These are phyloP conservation scores for Lantana camara DNA, from an alignment of 257 asterid species.

Conservation along the genomic window DNA sequence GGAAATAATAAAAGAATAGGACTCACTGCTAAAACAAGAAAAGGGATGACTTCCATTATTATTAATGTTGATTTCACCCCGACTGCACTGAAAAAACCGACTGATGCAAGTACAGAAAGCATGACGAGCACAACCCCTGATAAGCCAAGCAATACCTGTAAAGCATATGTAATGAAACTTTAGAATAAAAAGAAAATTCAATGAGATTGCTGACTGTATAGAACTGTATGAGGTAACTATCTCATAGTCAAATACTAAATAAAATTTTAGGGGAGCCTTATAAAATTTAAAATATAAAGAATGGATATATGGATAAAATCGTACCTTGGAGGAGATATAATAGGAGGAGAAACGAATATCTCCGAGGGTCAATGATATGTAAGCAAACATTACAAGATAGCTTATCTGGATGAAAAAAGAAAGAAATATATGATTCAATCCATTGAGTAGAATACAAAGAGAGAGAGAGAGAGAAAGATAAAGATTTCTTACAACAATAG, in stretches of 20 bases:
- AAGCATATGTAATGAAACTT: constrained; percentile 10
- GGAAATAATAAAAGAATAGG: neutral
- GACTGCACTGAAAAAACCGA: constrained; percentile 92
- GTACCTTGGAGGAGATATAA: constrained; percentile 95
- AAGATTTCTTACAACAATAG: constrained; percentile 68
- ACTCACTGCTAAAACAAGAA: constrained; percentile 98
- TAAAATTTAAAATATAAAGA: constrained; percentile 2
- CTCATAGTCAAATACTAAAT: neutral
- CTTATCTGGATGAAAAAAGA: constrained; percentile 88
- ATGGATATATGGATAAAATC: neutral
- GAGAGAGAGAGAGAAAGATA: constrained; percentile 13
- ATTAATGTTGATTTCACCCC: constrained; percentile 97
- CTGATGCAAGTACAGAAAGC: constrained; percentile 98
- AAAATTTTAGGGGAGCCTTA: constrained; percentile 10
- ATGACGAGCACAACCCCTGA: constrained; percentile 94
- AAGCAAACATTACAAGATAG: constrained; percentile 99
- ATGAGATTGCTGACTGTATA: neutral
- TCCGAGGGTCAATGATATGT: constrained; percentile 96
- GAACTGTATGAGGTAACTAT: neutral
- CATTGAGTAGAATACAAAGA: constrained; percentile 3
- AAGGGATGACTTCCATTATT: constrained; percentile 99
- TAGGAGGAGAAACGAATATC: constrained; percentile 74
- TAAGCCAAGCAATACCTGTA: constrained; percentile 91
- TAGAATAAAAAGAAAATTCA: neutral
- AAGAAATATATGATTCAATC: neutral